Percentiles rank a stretch among this genome's conserved stretches.
Evolutionary conservation across 2,329 filamentous ascomycete species (phyloP).

Genomic region (Elsinoe arachidis): DNA sequence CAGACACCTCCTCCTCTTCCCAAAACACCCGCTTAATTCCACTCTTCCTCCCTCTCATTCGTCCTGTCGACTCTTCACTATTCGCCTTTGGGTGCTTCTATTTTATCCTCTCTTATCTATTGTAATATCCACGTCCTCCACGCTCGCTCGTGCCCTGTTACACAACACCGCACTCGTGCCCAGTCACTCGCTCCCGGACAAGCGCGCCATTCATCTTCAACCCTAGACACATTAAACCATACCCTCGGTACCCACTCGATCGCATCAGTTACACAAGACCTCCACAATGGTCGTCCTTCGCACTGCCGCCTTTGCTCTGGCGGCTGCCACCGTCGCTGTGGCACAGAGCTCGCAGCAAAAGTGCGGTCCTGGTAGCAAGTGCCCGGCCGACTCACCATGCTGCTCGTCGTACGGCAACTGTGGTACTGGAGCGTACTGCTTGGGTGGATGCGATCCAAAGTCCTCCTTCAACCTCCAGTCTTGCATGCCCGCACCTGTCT

Average conservation of each 20-base stretch:
- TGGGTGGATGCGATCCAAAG: conserved; percentile 87
- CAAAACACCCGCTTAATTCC: conserved; percentile 1
- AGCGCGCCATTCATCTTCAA: neutral
- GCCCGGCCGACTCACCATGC: conserved; percentile 27
- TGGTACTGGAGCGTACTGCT: conserved; percentile 86
- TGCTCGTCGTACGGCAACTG: conserved; percentile 66
- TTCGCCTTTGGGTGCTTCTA: neutral
- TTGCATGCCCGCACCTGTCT: conserved; percentile 77
- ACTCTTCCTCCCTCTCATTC: conserved; percentile 3
- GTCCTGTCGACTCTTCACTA: neutral
- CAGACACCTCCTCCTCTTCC: neutral
- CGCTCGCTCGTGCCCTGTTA: neutral
- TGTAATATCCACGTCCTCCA: conserved; percentile 5
- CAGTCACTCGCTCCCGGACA: conserved; percentile 10
- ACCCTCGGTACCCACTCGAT: neutral
- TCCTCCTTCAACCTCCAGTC: conserved; percentile 75
- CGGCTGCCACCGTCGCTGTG: conserved; percentile 23
- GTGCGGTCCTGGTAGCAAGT: conserved; percentile 25
- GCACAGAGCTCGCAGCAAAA: conserved; percentile 20
- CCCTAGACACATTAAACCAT: neutral
- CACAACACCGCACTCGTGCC: conserved; percentile 3
- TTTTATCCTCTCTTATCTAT: conserved; percentile 4
- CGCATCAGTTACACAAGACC: neutral
- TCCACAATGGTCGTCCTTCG: conserved; percentile 18
- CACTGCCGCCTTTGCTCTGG: conserved; percentile 24